Conservation (phyloP, 257 asterid species). For the Linderniella brevidens region DNA sequence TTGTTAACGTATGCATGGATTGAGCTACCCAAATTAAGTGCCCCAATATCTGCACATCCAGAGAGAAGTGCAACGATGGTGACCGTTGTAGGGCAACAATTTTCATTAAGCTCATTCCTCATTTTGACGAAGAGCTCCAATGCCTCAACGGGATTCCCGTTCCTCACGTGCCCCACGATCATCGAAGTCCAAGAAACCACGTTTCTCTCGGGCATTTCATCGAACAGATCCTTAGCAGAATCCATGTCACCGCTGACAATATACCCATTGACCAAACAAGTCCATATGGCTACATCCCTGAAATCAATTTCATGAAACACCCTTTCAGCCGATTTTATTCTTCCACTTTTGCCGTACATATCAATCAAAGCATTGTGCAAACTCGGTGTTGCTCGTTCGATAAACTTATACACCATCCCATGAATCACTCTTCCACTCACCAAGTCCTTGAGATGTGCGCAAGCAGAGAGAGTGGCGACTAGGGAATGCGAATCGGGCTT, state of each 20-base stretch:
- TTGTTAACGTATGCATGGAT: conserved; percentile 48
- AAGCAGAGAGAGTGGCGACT: conserved; percentile 58
- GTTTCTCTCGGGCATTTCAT: conserved; percentile 51
- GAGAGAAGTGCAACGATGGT: conserved; percentile 65
- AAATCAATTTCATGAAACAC: conserved; percentile 26
- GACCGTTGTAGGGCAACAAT: conserved; percentile 32
- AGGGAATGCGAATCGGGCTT: conserved; percentile 50
- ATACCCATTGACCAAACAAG: conserved; percentile 54
- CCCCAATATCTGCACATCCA: conserved; percentile 80
- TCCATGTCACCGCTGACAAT: conserved; percentile 30
- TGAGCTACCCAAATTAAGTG: conserved; percentile 46
- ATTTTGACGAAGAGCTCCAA: conserved; percentile 35
- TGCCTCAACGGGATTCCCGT: conserved; percentile 33
- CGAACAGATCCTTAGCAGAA: conserved; percentile 35
- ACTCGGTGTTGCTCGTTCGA: conserved; percentile 22
- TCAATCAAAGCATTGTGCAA: conserved; percentile 55
- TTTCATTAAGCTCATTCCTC: conserved; percentile 34
- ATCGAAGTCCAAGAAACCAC: conserved; percentile 71
- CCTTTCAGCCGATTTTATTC: conserved; percentile 25
- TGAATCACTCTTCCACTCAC: conserved; percentile 37
- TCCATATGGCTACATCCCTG: conserved; percentile 61
- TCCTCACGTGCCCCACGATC: conserved; percentile 63
- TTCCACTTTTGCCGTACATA: conserved; percentile 40
- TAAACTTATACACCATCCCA: conserved; percentile 35
- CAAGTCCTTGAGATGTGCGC: conserved; percentile 34